Base-by-base conservation (phyloP, 2,329 filamentous ascomycete species). In the Rhynchosporium agropyri region DNA sequence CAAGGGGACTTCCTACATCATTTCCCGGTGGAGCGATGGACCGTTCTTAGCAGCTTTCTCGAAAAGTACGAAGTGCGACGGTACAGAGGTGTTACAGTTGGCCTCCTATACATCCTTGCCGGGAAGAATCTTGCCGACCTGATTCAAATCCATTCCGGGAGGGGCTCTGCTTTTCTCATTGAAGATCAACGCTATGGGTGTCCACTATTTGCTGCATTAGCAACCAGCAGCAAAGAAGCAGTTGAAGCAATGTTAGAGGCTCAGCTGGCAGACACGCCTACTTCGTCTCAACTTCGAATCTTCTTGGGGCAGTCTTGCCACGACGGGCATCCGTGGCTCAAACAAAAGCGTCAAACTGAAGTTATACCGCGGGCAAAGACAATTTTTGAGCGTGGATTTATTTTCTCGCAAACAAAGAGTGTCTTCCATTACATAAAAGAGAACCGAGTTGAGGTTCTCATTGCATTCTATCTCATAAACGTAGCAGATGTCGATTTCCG, bases 91-190 rank as follows among this genome's bases (percentile, higher is more conserved):
- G 1, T 36, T 1, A 40, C 66, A 42, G 51, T 67, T 6, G 76
- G 62, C 29, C 60, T 76, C 0, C 50, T 74, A 7, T 79, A 80
- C 55, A 65, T 79, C 4, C 68, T 79, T 26, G 76, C 77, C 3
- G 76, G 75, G 61, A 69, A 65, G 40, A 68, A 69, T 65, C 48
- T 71, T 20, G 58, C 65, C 1, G 54, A 67, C 15, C 65, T 71
- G 31, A 74, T 79, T 65, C 68, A 65, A 62, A 69, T 71, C 10
- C 60, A 65, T 53, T 63, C 72, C 12, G 60, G 68, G 29, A 66
- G 43, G 0, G 42, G 63, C 3, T 64, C 58, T 0, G 70, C 63
- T 40, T 60, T 75, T 53, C 64, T 72, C 0, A 13, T 72, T 26
- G 66, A 72, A 50, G 9, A 55, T 29, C 73, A 76, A 53, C 70